phyloP scores from a whole-genome alignment of 192 early-diverging fungal genomes.

The Gamsiella multidivaricata region DNA sequence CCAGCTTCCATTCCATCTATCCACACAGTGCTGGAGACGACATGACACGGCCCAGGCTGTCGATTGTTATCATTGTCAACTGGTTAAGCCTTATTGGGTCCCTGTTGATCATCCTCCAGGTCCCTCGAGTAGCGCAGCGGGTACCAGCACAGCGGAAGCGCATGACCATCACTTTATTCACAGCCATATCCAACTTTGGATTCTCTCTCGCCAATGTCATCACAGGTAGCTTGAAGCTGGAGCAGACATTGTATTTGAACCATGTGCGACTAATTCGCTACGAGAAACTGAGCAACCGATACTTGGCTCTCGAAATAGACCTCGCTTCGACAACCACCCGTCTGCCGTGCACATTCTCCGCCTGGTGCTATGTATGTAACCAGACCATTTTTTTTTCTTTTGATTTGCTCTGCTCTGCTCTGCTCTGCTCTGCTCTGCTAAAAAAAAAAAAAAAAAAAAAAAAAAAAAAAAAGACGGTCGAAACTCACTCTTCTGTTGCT shows the following conservation, averaged over 20 bases:
- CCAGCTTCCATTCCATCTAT: too few species aligned
- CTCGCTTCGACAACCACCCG: not conserved
- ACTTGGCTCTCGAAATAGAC: slow-evolving; percentile 12
- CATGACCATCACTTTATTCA: slow-evolving; percentile 45
- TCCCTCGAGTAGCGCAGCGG: slow-evolving; percentile 14
- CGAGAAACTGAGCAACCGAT: too few species aligned
- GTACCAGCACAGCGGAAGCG: slow-evolving; percentile 36
- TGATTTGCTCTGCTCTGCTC: not conserved
- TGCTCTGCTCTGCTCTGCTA: not conserved
- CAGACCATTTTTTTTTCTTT: not conserved
- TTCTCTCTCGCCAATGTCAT: slow-evolving; percentile 30
- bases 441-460: too few species aligned
- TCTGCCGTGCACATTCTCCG: slow-evolving; percentile 17
- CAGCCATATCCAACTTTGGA: slow-evolving; percentile 41
- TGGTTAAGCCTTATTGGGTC: slow-evolving; percentile 39
- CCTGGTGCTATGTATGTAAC: slow-evolving; percentile 47
- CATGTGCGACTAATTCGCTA: not conserved
- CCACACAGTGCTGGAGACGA: too few species aligned
- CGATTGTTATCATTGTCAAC: slow-evolving; percentile 9
- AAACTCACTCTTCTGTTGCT: not conserved
- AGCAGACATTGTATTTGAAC: too few species aligned
- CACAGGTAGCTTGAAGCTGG: slow-evolving; percentile 29
- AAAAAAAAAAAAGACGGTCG: too few species aligned
- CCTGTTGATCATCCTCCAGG: slow-evolving; percentile 22
- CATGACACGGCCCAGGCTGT: not conserved